These are phyloP conservation scores for Ceratocystis smalleyi DNA, from an alignment of 2,329 filamentous ascomycete genomes.

Conservation along the genomic window DNA sequence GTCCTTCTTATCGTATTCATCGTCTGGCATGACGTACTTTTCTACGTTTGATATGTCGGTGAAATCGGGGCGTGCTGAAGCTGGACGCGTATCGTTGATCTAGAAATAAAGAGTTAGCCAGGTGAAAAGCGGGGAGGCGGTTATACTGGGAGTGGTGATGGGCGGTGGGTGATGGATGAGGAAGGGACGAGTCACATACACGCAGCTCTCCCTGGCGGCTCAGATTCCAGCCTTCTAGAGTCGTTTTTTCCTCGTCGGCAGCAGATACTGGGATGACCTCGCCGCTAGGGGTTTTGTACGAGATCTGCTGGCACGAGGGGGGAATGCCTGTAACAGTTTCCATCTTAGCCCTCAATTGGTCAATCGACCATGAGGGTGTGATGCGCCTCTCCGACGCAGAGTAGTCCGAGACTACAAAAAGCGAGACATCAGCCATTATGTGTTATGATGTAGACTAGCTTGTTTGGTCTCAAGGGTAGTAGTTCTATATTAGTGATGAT, in stretches of 20 bases:
- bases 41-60: conserved; percentile 66
- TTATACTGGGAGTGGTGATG: not conserved
- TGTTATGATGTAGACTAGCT: not conserved
- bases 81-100: conserved; percentile 68
- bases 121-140: not conserved
- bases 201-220: conserved; percentile 62
- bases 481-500: not conserved
- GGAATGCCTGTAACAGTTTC: conserved; percentile 89
- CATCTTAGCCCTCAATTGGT: conserved; percentile 69
- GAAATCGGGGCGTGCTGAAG: conserved; percentile 60
- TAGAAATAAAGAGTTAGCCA: conserved; percentile 25
- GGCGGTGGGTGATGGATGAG: not conserved
- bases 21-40: conserved; percentile 77
- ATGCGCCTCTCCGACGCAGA: conserved; percentile 76
- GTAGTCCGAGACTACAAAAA: conserved; percentile 61
- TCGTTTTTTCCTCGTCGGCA: conserved; percentile 54
- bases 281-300: conserved; percentile 44
- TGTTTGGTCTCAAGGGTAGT: not conserved
- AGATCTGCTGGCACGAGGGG: conserved; percentile 59
- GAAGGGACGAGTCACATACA: conserved; percentile 42
- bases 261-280: conserved; percentile 51
- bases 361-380: conserved; percentile 80
- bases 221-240: conserved; percentile 50
- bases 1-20: conserved; percentile 70
- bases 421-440: conserved; percentile 53